Conservation (phyloP, 768 basidiomycete genomes). For the Vishniacozyma victoriae region DNA sequence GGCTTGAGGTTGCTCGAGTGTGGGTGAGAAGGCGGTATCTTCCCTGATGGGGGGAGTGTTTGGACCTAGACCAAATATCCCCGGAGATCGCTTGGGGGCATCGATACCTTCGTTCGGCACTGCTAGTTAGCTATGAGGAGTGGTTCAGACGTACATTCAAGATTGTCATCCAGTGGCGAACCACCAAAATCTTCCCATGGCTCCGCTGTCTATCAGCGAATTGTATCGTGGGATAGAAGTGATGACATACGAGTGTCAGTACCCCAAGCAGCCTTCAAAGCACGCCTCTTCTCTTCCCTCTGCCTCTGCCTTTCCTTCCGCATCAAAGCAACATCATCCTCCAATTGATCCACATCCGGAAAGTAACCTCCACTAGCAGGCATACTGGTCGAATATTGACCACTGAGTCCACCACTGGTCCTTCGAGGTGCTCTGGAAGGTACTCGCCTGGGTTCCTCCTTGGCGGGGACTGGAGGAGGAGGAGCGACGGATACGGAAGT, state of each 20-base stretch:
- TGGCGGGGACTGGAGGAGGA: slow-evolving; percentile 18
- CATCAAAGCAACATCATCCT: slow-evolving; percentile 32
- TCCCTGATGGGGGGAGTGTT: slow-evolving; percentile 22
- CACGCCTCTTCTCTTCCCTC: slow-evolving; percentile 41
- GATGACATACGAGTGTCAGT: slow-evolving; percentile 41
- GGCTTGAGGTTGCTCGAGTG: slow-evolving; percentile 10
- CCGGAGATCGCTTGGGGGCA: slow-evolving; percentile 30
- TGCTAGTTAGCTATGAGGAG: slow-evolving; percentile 4
- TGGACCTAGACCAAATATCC: slow-evolving; percentile 21
- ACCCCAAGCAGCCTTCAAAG: slow-evolving; percentile 47
- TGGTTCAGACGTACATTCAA: slow-evolving; percentile 28
- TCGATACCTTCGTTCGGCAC: slow-evolving; percentile 17
- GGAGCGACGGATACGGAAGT: slow-evolving; percentile 25
- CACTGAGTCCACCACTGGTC: slow-evolving; percentile 34
- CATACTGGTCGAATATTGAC: slow-evolving; percentile 45
- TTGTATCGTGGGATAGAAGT: slow-evolving; percentile 1
- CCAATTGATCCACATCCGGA: slow-evolving; percentile 9
- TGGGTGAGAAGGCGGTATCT: slow-evolving; percentile 20
- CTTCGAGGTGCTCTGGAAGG: slow-evolving; percentile 9
- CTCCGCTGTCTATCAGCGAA: slow-evolving; percentile 29
- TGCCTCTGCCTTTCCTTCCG: slow-evolving; percentile 35
- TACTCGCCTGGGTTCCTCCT: slow-evolving; percentile 3
- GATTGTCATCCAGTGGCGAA: slow-evolving; percentile 26
- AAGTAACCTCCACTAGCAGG: slow-evolving; percentile 45
- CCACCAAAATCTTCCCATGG: slow-evolving; percentile 45